phyloP scores from a whole-genome alignment of 169 alveolate species.

The Plasmodium reichenowi region DNA sequence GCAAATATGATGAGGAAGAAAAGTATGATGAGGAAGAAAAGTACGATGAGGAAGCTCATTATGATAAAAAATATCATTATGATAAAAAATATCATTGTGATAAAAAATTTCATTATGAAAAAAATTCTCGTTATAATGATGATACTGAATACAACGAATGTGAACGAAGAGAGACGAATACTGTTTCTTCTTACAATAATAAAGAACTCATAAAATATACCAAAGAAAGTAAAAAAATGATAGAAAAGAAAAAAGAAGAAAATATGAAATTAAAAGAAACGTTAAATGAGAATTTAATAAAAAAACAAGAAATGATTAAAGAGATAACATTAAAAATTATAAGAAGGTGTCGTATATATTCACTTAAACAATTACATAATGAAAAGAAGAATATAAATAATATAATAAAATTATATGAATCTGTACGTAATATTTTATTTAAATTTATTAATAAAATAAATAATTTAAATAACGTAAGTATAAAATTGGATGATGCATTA shows the following conservation, averaged over 20 bases:
- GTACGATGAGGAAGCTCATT: neutral
- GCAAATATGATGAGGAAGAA: neutral
- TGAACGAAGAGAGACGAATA: too few relatives aligned
- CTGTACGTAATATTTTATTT: slow-evolving; percentile 39
- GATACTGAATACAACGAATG: neutral
- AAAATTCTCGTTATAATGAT: neutral
- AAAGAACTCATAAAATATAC: too few relatives aligned
- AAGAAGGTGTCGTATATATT: slow-evolving; percentile 33
- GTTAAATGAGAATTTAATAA: slow-evolving; percentile 30
- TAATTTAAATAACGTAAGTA: slow-evolving; percentile 36
- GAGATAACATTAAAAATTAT: slow-evolving; percentile 33
- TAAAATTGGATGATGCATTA: slow-evolving; percentile 47
- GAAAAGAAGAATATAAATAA: slow-evolving; percentile 14
- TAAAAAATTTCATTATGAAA: too few relatives aligned
- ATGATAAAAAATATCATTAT: too few relatives aligned
- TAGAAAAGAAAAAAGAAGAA: slow-evolving; percentile 5
- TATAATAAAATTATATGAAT: slow-evolving; percentile 34
- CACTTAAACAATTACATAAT: slow-evolving; percentile 37
- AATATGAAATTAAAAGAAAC: slow-evolving; percentile 12
- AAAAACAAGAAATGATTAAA: slow-evolving; percentile 49
- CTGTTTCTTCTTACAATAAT: too few relatives aligned
- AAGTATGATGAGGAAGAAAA: neutral
- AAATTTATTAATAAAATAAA: slow-evolving; percentile 38
- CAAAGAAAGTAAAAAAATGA: slow-evolving; percentile 1
- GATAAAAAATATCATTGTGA: neutral